phyloP scores from a whole-genome alignment of 2,329 filamentous ascomycete species.

The Talaromyces sp. region DNA sequence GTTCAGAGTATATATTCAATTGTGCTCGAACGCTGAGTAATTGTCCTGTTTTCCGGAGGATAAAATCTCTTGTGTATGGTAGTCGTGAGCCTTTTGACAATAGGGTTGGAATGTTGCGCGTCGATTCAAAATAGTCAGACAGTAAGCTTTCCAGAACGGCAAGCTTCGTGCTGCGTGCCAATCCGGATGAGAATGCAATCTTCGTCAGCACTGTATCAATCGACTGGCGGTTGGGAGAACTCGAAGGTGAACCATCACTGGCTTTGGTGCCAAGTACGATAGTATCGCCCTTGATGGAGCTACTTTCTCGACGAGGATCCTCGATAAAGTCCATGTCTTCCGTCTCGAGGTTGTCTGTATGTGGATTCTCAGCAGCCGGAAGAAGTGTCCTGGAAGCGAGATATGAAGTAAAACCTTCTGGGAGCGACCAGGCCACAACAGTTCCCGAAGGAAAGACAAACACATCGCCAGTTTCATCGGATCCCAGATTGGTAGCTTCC shows the following conservation, averaged over 20 bases:
- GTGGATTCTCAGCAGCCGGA: conserved; percentile 70
- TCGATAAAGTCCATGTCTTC: conserved; percentile 86
- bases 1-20: conserved; percentile 92
- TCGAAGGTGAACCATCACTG: conserved; percentile 19
- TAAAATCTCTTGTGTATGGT: conserved; percentile 69
- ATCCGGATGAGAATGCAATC: conserved; percentile 91
- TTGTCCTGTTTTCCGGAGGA: conserved; percentile 90
- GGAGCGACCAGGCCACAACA: conserved; percentile 85
- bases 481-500: conserved; percentile 34
- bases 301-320: conserved; percentile 68
- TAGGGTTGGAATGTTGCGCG: conserved; percentile 73
- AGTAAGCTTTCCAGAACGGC: conserved; percentile 84
- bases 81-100: conserved; percentile 65
- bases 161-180: conserved; percentile 89
- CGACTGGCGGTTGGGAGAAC: conserved; percentile 29
- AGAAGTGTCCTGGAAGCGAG: conserved; percentile 70
- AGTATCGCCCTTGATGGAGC: conserved; percentile 78
- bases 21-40: conserved; percentile 84
- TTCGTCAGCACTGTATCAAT: conserved; percentile 75
- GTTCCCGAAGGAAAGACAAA: conserved; percentile 96
- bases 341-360: conserved; percentile 69
- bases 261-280: conserved; percentile 80
- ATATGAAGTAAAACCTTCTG: conserved; percentile 66
- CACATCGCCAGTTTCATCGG: conserved; percentile 68
- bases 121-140: conserved; percentile 80